Conservation (phyloP, 306 rosid species). For the Rosa rugosa region DNA sequence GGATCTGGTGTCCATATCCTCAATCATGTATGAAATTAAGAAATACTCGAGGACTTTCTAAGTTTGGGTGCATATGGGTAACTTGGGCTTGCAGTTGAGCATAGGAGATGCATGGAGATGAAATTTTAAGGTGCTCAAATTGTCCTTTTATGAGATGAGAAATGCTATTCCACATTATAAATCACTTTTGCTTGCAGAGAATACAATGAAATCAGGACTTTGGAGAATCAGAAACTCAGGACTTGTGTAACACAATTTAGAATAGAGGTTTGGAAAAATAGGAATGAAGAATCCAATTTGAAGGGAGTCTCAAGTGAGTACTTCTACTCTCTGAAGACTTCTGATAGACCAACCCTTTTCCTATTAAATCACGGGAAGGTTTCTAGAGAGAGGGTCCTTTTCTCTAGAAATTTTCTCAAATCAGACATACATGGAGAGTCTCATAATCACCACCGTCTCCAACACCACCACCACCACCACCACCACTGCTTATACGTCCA, state of each 20-base stretch:
- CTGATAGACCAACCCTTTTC: no score
- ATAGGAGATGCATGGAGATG: neutral
- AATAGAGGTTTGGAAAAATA: neutral
- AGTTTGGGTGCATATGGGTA: constrained; percentile 21
- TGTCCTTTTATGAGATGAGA: neutral
- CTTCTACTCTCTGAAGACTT: no score
- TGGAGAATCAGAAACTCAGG: neutral
- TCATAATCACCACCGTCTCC: no score
- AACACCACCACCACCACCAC: no score
- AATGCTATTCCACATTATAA: neutral
- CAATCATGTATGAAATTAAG: constrained; percentile 92
- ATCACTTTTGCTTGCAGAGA: neutral
- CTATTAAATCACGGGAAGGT: no score
- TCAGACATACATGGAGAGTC: no score
- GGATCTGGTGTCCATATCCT: constrained; percentile 85
- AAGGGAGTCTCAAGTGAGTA: no score
- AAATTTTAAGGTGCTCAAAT: neutral
- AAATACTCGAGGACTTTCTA: constrained; percentile 94
- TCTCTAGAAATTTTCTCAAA: no score
- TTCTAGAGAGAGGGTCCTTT: no score
- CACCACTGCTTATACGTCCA: no score
- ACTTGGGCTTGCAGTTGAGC: neutral
- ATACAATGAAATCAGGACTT: neutral
- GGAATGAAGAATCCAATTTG: neutral
- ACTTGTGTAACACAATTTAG: no score